phyloP scores from a whole-genome alignment of 1,139 yeast genomes.

The Scheffersomyces quercinus region DNA sequence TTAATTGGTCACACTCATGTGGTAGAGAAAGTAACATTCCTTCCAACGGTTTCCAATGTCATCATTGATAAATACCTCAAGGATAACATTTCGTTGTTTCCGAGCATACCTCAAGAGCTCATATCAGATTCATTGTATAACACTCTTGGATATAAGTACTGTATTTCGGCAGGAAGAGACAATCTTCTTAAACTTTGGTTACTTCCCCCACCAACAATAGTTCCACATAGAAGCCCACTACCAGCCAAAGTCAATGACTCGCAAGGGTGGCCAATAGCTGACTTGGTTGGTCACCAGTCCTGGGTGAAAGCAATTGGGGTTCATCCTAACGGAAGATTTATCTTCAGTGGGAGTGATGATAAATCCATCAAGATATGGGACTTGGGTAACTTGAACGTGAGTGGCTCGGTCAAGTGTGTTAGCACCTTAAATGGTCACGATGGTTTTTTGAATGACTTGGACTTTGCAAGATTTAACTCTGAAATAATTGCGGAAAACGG shows the following conservation, averaged over 20 bases:
- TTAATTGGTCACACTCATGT: conserved; percentile 84
- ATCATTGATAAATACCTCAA: conserved; percentile 52
- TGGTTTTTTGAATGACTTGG: conserved; percentile 68
- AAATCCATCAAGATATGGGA: conserved; percentile 81
- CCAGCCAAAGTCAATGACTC: conserved; percentile 55
- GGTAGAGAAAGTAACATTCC: conserved; percentile 68
- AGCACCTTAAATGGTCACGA: conserved; percentile 64
- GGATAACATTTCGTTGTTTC: conserved; percentile 30
- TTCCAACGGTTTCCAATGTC: conserved; percentile 55
- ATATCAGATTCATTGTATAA: conserved; percentile 28
- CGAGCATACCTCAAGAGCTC: conserved; percentile 35
- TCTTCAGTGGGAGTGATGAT: conserved; percentile 81
- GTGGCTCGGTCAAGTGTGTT: conserved; percentile 46
- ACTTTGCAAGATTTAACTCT: conserved; percentile 53
- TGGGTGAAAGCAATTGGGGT: conserved; percentile 77
- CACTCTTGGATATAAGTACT: conserved; percentile 59
- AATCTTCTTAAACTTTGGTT: conserved; percentile 77
- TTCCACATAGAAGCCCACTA: conserved; percentile 56
- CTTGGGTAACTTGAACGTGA: conserved; percentile 46
- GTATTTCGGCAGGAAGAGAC: conserved; percentile 83
- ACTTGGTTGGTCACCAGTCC: conserved; percentile 72
- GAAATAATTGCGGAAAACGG: conserved; percentile 8
- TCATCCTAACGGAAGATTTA: conserved; percentile 74
- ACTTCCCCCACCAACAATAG: conserved; percentile 58
- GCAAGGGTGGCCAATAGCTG: conserved; percentile 59